phyloP scores from a whole-genome alignment of 192 early-diverging fungal genomes.

The Linnemannia elongata region DNA sequence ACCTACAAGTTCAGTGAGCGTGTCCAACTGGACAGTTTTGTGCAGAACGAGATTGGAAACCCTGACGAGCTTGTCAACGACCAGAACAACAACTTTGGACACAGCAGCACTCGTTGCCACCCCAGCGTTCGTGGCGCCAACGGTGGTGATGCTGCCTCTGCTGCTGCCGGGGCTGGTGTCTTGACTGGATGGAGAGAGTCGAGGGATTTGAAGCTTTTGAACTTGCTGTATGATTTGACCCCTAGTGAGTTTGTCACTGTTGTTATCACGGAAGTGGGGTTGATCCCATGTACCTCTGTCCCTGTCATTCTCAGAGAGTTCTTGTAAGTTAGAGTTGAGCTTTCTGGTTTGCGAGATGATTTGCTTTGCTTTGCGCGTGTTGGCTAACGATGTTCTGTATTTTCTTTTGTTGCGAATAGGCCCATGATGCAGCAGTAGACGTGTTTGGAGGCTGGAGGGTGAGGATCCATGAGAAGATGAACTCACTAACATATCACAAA shows the following conservation, averaged over 20 bases:
- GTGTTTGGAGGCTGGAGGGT: neutral
- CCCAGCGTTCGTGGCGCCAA: slow-evolving; percentile 33
- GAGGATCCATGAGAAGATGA: neutral
- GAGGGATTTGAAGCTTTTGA: slow-evolving; percentile 85
- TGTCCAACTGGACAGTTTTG: slow-evolving; percentile 95
- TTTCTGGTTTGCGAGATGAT: neutral
- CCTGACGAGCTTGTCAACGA: slow-evolving; percentile 86
- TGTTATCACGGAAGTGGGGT: slow-evolving; percentile 92
- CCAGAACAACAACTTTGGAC: slow-evolving; percentile 52
- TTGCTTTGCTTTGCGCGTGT: neutral
- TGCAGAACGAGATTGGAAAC: slow-evolving; percentile 96
- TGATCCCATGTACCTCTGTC: slow-evolving; percentile 91
- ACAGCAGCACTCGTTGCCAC: slow-evolving; percentile 43
- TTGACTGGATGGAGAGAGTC: slow-evolving; percentile 82
- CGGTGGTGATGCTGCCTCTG: slow-evolving; percentile 12
- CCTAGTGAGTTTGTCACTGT: slow-evolving; percentile 93
- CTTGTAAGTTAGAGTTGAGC: slow-evolving; percentile 28
- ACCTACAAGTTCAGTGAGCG: slow-evolving; percentile 96
- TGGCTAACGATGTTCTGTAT: neutral
- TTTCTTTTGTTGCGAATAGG: slow-evolving; percentile 8
- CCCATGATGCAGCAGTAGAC: slow-evolving; percentile 54
- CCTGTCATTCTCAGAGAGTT: slow-evolving; percentile 70
- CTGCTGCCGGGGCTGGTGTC: slow-evolving; percentile 13
- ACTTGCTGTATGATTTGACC: slow-evolving; percentile 94
- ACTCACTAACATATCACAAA: neutral